These are phyloP conservation scores for Sphaerosporella brunnea DNA, from an alignment of 495 filamentous ascomycete species.

Conservation along the genomic window DNA sequence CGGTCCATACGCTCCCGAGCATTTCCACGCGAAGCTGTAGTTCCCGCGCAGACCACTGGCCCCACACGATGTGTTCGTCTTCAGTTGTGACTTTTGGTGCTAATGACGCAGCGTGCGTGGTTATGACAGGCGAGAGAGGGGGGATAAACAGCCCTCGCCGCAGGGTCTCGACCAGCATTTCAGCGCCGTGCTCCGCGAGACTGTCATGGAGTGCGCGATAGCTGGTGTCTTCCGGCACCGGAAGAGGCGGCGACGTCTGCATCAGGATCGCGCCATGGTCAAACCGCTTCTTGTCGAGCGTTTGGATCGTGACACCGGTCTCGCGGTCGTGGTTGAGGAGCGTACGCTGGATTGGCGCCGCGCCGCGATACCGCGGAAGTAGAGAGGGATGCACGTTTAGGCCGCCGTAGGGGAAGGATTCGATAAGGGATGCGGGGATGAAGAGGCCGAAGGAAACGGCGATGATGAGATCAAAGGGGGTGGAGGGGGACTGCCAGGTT, in stretches of 20 bases:
- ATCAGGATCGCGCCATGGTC: slow-evolving; percentile 59
- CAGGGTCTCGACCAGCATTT: slow-evolving; percentile 45
- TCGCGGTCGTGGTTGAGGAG: slow-evolving; percentile 38
- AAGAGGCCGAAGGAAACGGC: slow-evolving; percentile 93
- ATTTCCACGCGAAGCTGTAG: slow-evolving; percentile 7
- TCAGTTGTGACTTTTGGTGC: slow-evolving; percentile 26
- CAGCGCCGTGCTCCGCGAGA: slow-evolving; percentile 37
- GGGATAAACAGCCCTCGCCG: slow-evolving; percentile 44
- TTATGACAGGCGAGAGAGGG: slow-evolving; percentile 29
- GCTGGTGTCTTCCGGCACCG: slow-evolving; percentile 18
- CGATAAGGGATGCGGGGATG: slow-evolving; percentile 59
- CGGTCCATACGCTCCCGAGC: slow-evolving; percentile 4
- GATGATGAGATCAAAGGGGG: slow-evolving; percentile 59
- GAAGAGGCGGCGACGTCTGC: slow-evolving; percentile 31
- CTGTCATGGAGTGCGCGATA: slow-evolving; percentile 27
- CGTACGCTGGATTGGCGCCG: slow-evolving; percentile 65
- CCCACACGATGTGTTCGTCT: slow-evolving; percentile 28
- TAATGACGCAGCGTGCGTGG: slow-evolving; percentile 27
- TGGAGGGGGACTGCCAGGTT: slow-evolving; percentile 47
- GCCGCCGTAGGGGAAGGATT: slow-evolving; percentile 55
- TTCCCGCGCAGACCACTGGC: slow-evolving; percentile 8
- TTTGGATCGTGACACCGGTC: slow-evolving; percentile 70
- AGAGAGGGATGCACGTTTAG: slow-evolving; percentile 91
- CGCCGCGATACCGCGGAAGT: slow-evolving; percentile 41
- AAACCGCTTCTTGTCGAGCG: slow-evolving; percentile 53